Base-by-base conservation (phyloP, 148 eudicot species). In the Bassia scoparia region DNA sequence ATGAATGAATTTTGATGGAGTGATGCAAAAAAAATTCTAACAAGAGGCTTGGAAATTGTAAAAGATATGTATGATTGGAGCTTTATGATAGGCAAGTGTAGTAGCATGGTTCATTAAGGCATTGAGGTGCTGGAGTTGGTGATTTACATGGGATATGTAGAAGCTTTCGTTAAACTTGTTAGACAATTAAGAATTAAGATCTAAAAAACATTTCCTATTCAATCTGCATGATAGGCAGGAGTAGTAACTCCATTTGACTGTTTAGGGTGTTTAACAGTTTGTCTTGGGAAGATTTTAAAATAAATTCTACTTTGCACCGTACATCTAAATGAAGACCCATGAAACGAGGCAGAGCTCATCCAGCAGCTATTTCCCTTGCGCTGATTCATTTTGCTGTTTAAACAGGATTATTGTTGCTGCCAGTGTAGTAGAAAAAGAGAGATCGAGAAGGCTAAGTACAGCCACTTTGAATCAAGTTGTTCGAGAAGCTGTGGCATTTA, bases 391-490 rank as follows among this genome's bases (percentile, higher is more conserved):
- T 73, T 21, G 31, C 35, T 63, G 33, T 69, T 58, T 84, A 61
- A n/a, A n/a, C 82, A 96, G 99, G 82, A 89, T 96, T 74, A 83
- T 90, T 62, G 82, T 83, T 76, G 90, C 99, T 78, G 99, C 99
- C 74, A 81, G 82, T 77, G 75, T 74, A 12, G 96, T 96, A 69
- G 97, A 90, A 77, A 96, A 90, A 68, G 99, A 96, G 85, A 85
- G 97, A 81, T 83, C 97, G 61, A 90, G 92, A 83, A 84, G 99
- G 81, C 81, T 96, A 68, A 81, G 85, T 68, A 96, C 97, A 33
- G 87, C 94, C 71, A 87, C 83, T 43, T 58, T 96, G 63, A 96
- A 96, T 89, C 99, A 96, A 84, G 94, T 96, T 52, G 86, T 86
- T 54, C 82, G 76, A 49, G 99, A 92, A 78, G 97, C 97, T 69